A percentile compares a stretch with the other conserved stretches of the same genome.
phyloP scores from a whole-genome alignment of 2,329 filamentous ascomycete species.

The Lanzia echinophila region DNA sequence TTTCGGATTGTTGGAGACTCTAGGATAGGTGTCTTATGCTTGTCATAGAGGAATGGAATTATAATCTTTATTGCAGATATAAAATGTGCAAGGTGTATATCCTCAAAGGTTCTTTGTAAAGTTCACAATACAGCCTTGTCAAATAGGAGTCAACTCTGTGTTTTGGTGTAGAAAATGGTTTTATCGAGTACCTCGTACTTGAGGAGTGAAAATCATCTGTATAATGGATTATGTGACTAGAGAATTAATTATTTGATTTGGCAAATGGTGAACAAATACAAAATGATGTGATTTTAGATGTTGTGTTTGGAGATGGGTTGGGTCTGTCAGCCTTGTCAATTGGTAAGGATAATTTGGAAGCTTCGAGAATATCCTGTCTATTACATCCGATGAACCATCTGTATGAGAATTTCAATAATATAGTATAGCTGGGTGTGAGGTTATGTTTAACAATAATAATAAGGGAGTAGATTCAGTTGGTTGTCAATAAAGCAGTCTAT shows the following conservation, averaged over 20 bases:
- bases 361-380: background rate
- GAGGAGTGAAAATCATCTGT: no score
- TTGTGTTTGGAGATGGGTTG: background rate
- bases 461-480: background rate
- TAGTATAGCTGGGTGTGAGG: background rate
- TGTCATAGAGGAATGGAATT: background rate
- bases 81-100: no score
- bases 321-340: background rate
- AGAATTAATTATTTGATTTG: no score
- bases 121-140: no score
- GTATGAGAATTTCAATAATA: background rate
- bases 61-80: no score
- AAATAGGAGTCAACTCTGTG: no score
- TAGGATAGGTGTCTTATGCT: background rate
- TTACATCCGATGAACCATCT: background rate
- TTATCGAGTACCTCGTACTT: no score
- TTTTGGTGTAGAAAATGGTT: no score
- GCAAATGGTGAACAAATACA: background rate
- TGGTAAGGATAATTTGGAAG: slow-evolving; percentile 1
- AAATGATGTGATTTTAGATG: background rate
- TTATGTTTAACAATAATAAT: background rate
- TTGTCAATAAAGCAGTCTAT: slow-evolving; percentile 6
- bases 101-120: no score
- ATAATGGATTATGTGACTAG: no score
- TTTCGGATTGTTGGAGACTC: background rate